These are phyloP conservation scores for Lagenaria siceraria DNA, from an alignment of 306 rosid genomes.

Conservation along the genomic window DNA sequence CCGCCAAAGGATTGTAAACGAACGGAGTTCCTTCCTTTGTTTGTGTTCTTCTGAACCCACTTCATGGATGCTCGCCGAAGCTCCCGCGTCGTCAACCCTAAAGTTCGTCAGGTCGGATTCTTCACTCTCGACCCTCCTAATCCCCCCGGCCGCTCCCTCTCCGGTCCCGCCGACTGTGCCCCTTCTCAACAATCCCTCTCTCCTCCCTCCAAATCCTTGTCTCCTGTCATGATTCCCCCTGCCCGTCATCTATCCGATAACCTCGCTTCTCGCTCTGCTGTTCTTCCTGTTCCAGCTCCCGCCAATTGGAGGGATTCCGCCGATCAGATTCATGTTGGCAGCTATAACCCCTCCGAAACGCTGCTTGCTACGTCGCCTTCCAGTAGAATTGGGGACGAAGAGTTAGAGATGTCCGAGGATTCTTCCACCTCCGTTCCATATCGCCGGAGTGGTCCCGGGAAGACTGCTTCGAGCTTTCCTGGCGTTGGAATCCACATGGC, in stretches of 20 bases:
- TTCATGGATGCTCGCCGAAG: slow-evolving; percentile 55
- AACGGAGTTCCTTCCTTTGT: no score
- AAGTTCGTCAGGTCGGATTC: slow-evolving; percentile 67
- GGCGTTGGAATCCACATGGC: neutral
- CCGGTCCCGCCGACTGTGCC: slow-evolving; percentile 14
- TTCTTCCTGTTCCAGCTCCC: slow-evolving; percentile 13
- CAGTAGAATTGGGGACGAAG: slow-evolving; percentile 20
- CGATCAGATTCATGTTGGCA: slow-evolving; percentile 14
- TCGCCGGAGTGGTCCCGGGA: neutral
- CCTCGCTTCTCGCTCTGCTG: neutral
- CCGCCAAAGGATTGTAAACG: no score
- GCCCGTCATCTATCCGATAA: slow-evolving; percentile 30
- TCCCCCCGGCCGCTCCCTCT: slow-evolving; percentile 23
- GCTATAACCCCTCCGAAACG: slow-evolving; percentile 22
- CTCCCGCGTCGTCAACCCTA: slow-evolving; percentile 48
- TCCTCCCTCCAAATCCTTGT: slow-evolving; percentile 31
- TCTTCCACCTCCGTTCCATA: slow-evolving; percentile 9
- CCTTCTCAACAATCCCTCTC: neutral
- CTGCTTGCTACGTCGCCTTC: slow-evolving; percentile 9
- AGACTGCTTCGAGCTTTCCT: slow-evolving; percentile 1
- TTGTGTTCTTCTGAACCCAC: no score
- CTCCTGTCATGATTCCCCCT: slow-evolving; percentile 59
- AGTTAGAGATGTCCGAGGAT: slow-evolving; percentile 36
- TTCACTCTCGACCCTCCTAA: slow-evolving; percentile 29
- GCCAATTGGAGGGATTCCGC: slow-evolving; percentile 15